A percentile compares a stretch with the other conserved stretches of the same genome.
Evolutionary conservation across 495 filamentous ascomycete species (phyloP).

Genomic region (Penicillium samsonianum): DNA sequence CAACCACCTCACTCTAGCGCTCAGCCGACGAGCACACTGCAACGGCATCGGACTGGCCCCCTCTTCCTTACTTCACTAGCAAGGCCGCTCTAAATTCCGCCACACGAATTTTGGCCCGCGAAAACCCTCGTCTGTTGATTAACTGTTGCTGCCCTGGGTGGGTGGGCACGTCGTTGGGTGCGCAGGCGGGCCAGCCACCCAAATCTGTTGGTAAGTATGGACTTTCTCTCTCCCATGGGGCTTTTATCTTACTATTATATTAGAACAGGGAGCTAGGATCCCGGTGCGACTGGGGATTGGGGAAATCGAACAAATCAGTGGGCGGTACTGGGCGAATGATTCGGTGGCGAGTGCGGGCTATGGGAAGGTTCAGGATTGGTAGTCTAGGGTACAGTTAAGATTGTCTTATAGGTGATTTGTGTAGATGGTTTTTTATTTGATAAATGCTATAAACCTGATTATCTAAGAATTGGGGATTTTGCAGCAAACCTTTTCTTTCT

Average conservation of each 20-base stretch:
- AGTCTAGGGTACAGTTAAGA: too few species aligned
- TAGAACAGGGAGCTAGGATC: conserved; percentile 6
- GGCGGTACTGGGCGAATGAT: conserved; percentile 14
- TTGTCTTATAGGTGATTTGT: too few species aligned
- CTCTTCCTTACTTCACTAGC: conserved; percentile 29
- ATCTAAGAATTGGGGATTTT: too few species aligned
- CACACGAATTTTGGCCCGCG: conserved; percentile 27
- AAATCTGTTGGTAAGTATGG: conserved; percentile 3
- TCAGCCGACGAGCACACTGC: conserved; percentile 3
- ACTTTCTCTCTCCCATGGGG: not conserved
- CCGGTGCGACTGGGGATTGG: conserved; percentile 4
- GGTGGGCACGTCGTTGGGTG: conserved; percentile 20
- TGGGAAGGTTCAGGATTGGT: conserved; percentile 6
- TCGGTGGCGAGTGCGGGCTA: conserved; percentile 6
- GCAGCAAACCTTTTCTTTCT: too few species aligned
- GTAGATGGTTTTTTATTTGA: too few species aligned
- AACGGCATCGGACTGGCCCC: conserved; percentile 17
- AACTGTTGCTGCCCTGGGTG: conserved; percentile 42
- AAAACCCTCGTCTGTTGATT: conserved; percentile 25
- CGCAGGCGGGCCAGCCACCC: conserved; percentile 9
- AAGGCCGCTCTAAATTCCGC: conserved; percentile 34
- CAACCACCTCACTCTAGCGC: not conserved
- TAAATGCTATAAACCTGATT: too few species aligned
- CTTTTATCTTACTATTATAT: not conserved
- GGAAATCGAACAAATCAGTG: not conserved